Evolutionary conservation across 495 filamentous ascomycete genomes (phyloP).

Genomic region (Xylaria curta): DNA sequence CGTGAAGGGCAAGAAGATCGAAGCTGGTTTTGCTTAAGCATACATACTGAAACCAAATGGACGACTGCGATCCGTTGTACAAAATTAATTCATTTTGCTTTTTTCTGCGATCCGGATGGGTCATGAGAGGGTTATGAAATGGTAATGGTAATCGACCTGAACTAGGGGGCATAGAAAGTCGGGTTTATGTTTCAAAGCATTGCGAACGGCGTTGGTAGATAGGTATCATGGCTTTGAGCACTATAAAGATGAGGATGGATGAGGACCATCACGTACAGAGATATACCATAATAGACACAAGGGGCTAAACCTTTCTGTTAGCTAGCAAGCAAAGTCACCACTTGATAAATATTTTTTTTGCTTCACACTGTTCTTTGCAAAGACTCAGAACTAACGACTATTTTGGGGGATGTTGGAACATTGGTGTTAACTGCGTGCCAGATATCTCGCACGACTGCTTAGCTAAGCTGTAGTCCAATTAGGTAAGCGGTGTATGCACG

Average conservation of each 20-base stretch:
- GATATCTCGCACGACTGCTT: too few relatives aligned
- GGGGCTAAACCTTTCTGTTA: background rate
- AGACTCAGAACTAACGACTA: too few relatives aligned
- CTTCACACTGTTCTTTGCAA: background rate
- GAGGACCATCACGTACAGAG: background rate
- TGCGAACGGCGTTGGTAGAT: conserved; percentile 13
- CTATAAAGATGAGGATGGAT: background rate
- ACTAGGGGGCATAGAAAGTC: background rate
- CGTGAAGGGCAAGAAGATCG: conserved; percentile 84
- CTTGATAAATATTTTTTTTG: background rate
- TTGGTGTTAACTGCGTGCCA: too few relatives aligned
- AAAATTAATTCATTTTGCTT: background rate
- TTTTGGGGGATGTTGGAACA: too few relatives aligned
- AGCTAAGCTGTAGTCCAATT: too few relatives aligned
- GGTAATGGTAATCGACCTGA: background rate
- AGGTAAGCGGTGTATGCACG: too few relatives aligned
- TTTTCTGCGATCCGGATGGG: background rate
- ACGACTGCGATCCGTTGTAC: background rate
- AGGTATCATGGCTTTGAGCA: background rate
- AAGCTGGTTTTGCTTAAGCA: conserved; percentile 60
- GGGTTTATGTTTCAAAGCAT: conserved; percentile 16
- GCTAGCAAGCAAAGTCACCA: conserved; percentile 20
- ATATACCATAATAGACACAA: conserved; percentile 4
- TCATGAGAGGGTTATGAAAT: conserved; percentile 5
- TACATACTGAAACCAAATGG: background rate